Evolutionary conservation across 2,329 filamentous ascomycete species (phyloP).

Genomic region (Penicillium paneum): DNA sequence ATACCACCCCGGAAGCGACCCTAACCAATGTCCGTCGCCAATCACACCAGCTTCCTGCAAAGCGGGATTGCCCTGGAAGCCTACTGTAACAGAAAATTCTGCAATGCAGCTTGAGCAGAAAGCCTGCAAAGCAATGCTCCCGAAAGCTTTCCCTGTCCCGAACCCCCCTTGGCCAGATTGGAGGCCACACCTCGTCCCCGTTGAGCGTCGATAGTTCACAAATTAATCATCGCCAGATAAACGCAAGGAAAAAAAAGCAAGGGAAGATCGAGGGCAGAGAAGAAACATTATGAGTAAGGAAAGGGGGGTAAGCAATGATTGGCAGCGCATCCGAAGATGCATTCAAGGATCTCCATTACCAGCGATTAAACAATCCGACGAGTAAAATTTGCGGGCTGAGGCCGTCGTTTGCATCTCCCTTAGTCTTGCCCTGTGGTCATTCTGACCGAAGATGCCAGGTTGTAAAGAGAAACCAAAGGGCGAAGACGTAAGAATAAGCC

Average conservation of each 20-base stretch:
- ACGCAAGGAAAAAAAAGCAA: slow-evolving; percentile 13
- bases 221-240: slow-evolving; percentile 15
- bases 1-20: slow-evolving; percentile 49
- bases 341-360: slow-evolving; percentile 19
- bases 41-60: slow-evolving; percentile 18
- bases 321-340: slow-evolving; percentile 16
- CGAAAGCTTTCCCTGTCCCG: slow-evolving; percentile 17
- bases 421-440: slow-evolving; percentile 23
- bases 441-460: slow-evolving; percentile 14
- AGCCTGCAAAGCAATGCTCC: slow-evolving; percentile 13
- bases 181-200: slow-evolving; percentile 30
- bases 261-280: slow-evolving; percentile 11
- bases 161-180: slow-evolving; percentile 14
- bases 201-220: slow-evolving; percentile 28
- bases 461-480: slow-evolving; percentile 22
- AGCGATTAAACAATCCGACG: slow-evolving; percentile 20
- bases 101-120: slow-evolving; percentile 9
- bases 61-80: slow-evolving; percentile 5
- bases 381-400: slow-evolving; percentile 22
- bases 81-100: neutral
- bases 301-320: slow-evolving; percentile 9
- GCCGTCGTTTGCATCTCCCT: slow-evolving; percentile 35
- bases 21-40: slow-evolving; percentile 47
- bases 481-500: slow-evolving; percentile 35
- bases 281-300: slow-evolving; percentile 6